These are phyloP conservation scores for Rhizophora apiculata DNA, from an alignment of 345 rosid genomes.

Conservation along the genomic window DNA sequence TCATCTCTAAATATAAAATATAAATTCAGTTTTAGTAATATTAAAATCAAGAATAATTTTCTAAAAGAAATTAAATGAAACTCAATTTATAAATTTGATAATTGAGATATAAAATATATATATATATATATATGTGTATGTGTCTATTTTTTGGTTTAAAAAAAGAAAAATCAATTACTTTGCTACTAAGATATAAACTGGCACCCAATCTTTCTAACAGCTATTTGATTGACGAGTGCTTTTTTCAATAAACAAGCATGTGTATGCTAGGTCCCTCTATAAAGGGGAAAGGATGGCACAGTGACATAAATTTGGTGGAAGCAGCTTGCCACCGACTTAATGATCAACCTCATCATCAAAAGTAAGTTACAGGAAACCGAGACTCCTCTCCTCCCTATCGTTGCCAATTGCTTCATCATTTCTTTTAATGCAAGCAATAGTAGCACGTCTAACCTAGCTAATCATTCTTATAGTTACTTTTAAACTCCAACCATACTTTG, in stretches of 20 bases:
- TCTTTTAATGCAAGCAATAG: constrained; percentile 35
- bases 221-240: background rate
- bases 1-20: too few relatives aligned
- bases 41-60: too few relatives aligned
- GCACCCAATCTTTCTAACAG: too few relatives aligned
- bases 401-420: constrained; percentile 4
- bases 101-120: too few relatives aligned
- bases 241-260: background rate
- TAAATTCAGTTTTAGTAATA: too few relatives aligned
- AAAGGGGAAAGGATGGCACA: background rate
- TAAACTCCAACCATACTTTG: background rate
- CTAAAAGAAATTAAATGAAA: too few relatives aligned
- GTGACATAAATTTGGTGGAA: constrained; percentile 9
- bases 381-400: constrained; percentile 23
- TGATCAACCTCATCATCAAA: background rate
- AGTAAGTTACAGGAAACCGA: constrained; percentile 17
- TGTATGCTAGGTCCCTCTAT: background rate
- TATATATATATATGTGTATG: too few relatives aligned
- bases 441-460: constrained; percentile 14
- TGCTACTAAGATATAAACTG: too few relatives aligned
- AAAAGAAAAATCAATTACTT: too few relatives aligned
- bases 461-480: constrained; percentile 7
- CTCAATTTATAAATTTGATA: too few relatives aligned
- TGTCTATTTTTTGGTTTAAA: too few relatives aligned
- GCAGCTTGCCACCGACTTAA: constrained; percentile 22